Conservation (phyloP, 2,329 filamentous ascomycete genomes). For the Alternaria triticimaculans region DNA sequence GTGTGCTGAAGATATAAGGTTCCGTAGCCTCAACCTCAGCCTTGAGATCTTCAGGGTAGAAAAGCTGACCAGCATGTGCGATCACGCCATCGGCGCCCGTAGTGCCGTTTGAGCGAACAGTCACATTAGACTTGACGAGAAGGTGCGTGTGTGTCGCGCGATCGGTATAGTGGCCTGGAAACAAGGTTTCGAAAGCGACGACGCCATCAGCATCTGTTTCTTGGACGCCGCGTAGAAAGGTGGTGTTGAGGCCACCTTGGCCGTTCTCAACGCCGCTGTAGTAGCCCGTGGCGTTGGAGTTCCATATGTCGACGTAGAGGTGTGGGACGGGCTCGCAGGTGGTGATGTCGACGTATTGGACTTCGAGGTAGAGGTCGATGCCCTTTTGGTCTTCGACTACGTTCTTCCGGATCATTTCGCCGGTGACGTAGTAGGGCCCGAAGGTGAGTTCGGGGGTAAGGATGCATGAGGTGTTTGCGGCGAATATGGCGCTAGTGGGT, state of each 20-base stretch:
- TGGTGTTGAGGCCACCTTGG: slow-evolving; percentile 34
- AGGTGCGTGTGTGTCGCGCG: slow-evolving; percentile 40
- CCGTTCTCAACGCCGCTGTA: slow-evolving; percentile 54
- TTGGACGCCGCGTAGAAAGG: slow-evolving; percentile 58
- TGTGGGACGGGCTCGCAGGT: slow-evolving; percentile 59
- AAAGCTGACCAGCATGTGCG: slow-evolving; percentile 53
- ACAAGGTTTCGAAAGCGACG: slow-evolving; percentile 56
- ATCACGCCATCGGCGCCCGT: slow-evolving; percentile 46
- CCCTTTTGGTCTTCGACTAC: slow-evolving; percentile 56
- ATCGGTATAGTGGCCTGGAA: slow-evolving; percentile 52
- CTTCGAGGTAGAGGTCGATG: slow-evolving; percentile 56
- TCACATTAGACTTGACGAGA: slow-evolving; percentile 48
- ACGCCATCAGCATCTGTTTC: slow-evolving; percentile 56
- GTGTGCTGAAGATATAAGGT: slow-evolving; percentile 50
- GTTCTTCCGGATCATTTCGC: slow-evolving; percentile 51
- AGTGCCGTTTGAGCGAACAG: slow-evolving; percentile 46
- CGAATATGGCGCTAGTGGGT: slow-evolving; percentile 23
- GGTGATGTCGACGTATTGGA: slow-evolving; percentile 60
- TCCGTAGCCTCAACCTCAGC: slow-evolving; percentile 46
- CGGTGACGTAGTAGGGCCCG: slow-evolving; percentile 26
- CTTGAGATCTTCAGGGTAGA: slow-evolving; percentile 50
- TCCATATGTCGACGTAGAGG: slow-evolving; percentile 56
- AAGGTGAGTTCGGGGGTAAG: slow-evolving; percentile 33
- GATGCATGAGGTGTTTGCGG: slow-evolving; percentile 32
- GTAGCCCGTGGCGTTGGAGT: slow-evolving; percentile 3